Conservation (phyloP, 1,284 basidiomycete genomes). For the Puccinia triticina region DNA sequence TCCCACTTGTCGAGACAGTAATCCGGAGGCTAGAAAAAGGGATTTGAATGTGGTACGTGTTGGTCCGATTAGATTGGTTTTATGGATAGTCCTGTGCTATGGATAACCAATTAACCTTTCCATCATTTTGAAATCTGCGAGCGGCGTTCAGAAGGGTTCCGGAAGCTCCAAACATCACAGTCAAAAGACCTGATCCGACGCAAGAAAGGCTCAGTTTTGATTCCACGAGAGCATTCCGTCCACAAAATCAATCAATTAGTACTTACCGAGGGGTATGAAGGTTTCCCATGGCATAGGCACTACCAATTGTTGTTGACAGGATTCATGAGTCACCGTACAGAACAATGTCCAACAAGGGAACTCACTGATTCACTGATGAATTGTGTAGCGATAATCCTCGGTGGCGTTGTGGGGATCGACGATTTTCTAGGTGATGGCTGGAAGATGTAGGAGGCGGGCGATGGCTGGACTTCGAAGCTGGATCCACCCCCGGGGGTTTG, state of each 20-base stretch:
- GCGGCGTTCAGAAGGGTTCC: conserved; percentile 81
- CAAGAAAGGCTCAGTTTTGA: not conserved
- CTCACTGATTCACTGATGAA: no score
- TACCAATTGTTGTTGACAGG: not conserved
- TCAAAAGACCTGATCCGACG: conserved; percentile 78
- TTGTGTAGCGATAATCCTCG: no score
- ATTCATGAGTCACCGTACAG: no score
- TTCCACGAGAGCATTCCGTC: not conserved
- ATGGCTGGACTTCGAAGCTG: no score
- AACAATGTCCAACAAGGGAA: no score
- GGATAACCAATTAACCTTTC: conserved; percentile 69
- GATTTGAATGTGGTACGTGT: not conserved
- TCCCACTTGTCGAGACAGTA: conserved; percentile 87
- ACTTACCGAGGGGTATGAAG: conserved; percentile 69
- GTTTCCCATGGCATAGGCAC: conserved; percentile 94
- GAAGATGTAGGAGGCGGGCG: no score
- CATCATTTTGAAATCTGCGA: conserved; percentile 77
- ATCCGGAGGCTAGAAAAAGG: conserved; percentile 68
- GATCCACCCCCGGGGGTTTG: no score
- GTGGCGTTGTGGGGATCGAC: no score
- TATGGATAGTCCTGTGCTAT: not conserved
- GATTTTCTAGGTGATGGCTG: no score
- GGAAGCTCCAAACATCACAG: conserved; percentile 82
- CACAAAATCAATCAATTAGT: not conserved
- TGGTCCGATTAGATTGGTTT: not conserved